A percentile compares a stretch with the other conserved stretches of the same genome.
Evolutionary conservation across 1,284 basidiomycete genomes (phyloP).

Genomic region (Pseudozyma sp.): DNA sequence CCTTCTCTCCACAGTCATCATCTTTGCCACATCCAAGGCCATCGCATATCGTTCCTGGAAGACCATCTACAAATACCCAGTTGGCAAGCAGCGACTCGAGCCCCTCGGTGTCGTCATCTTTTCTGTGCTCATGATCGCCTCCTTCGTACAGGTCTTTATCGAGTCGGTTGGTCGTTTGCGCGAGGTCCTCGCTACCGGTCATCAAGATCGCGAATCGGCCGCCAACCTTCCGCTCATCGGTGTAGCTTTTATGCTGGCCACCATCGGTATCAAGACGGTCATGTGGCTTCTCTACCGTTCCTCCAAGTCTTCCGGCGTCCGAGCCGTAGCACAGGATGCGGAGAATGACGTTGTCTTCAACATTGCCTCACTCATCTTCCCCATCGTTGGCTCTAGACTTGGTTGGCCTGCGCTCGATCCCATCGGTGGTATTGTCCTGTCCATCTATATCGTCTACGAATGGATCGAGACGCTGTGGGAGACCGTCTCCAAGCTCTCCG

Average conservation of each 20-base stretch:
- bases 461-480: conserved; percentile 63
- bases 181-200: conserved; percentile 61
- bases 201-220: conserved; percentile 51
- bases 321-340: conserved; percentile 71
- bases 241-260: conserved; percentile 72
- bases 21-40: conserved; percentile 63
- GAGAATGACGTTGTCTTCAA: conserved; percentile 74
- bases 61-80: conserved; percentile 71
- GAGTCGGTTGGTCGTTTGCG: conserved; percentile 59
- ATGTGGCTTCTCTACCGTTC: conserved; percentile 71
- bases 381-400: conserved; percentile 68
- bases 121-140: conserved; percentile 74
- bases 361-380: conserved; percentile 73
- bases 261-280: conserved; percentile 72
- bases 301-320: conserved; percentile 69
- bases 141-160: conserved; percentile 64
- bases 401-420: conserved; percentile 62
- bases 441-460: conserved; percentile 66
- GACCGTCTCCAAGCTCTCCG: conserved; percentile 62
- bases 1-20: conserved; percentile 72
- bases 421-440: conserved; percentile 58
- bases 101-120: conserved; percentile 72
- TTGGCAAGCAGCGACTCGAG: conserved; percentile 72
- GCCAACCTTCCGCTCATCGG: conserved; percentile 62
- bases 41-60: conserved; percentile 61